These are phyloP conservation scores for Trichoderma sp. DNA, from an alignment of 2,329 filamentous ascomycete genomes.

Conservation along the genomic window DNA sequence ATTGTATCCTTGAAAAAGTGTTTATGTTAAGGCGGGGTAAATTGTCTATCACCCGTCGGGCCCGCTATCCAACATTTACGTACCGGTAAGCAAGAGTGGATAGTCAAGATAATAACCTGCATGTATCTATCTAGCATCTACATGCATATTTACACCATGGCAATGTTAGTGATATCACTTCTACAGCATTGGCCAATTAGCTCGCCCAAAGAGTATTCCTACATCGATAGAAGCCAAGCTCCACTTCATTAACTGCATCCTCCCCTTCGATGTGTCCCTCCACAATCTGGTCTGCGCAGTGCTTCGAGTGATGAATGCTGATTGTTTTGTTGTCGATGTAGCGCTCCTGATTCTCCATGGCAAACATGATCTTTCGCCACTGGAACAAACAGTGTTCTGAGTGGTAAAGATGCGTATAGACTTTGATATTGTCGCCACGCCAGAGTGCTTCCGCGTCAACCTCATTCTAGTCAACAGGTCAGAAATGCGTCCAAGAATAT, in stretches of 20 bases:
- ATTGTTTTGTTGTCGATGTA: constrained; percentile 9
- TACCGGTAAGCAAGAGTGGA: not conserved
- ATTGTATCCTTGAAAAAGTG: too few species aligned
- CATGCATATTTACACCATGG: too few species aligned
- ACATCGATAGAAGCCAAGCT: constrained; percentile 5
- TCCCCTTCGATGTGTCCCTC: not conserved
- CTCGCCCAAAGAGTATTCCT: constrained; percentile 5
- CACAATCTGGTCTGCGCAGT: constrained; percentile 7
- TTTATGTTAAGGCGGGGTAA: not conserved
- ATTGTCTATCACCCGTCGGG: not conserved
- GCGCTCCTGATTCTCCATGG: not conserved
- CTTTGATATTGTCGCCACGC: constrained; percentile 3
- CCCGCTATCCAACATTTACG: not conserved
- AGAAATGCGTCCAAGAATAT: not conserved
- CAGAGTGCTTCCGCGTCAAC: not conserved
- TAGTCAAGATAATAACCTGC: not conserved
- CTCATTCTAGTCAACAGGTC: not conserved
- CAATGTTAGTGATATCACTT: not conserved
- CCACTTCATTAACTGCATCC: constrained; percentile 2
- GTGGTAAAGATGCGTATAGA: constrained; percentile 3
- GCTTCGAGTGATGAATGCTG: constrained; percentile 1
- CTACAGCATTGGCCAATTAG: not conserved
- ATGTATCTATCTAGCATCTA: too few species aligned
- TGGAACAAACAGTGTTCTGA: not conserved
- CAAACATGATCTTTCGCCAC: constrained; percentile 7